A percentile compares a stretch with the other conserved stretches of the same genome.
phyloP scores from a whole-genome alignment of 2,329 filamentous ascomycete species.

The Trichoderma simmonsii region DNA sequence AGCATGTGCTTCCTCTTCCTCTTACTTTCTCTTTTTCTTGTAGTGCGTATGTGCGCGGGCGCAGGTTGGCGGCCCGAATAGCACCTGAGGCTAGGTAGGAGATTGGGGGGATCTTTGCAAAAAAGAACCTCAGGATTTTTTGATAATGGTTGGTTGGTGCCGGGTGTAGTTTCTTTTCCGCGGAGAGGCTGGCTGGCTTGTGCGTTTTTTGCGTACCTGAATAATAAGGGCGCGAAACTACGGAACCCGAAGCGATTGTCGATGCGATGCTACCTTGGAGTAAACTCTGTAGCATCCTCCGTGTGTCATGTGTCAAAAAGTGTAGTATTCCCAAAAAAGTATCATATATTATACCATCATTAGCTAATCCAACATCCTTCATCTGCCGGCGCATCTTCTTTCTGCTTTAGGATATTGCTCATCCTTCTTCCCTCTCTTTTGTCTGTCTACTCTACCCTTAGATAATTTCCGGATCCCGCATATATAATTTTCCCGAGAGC shows the following conservation, averaged over 20 bases:
- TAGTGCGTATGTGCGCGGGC: background rate
- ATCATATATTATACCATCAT: background rate
- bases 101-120: background rate
- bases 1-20: background rate
- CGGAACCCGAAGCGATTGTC: background rate
- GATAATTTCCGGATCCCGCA: background rate
- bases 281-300: background rate
- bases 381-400: background rate
- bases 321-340: background rate
- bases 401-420: background rate
- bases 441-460: background rate
- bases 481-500: background rate
- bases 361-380: background rate
- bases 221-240: background rate
- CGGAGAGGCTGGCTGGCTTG: background rate
- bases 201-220: background rate
- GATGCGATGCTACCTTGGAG: background rate
- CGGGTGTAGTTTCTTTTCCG: background rate
- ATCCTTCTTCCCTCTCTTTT: background rate
- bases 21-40: background rate
- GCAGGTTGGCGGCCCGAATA: background rate
- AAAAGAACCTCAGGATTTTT: background rate
- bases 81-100: background rate
- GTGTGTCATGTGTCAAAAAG: background rate
- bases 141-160: no score